Conservation (phyloP, 23 red algal species). For the Gracilaria gracilis region DNA sequence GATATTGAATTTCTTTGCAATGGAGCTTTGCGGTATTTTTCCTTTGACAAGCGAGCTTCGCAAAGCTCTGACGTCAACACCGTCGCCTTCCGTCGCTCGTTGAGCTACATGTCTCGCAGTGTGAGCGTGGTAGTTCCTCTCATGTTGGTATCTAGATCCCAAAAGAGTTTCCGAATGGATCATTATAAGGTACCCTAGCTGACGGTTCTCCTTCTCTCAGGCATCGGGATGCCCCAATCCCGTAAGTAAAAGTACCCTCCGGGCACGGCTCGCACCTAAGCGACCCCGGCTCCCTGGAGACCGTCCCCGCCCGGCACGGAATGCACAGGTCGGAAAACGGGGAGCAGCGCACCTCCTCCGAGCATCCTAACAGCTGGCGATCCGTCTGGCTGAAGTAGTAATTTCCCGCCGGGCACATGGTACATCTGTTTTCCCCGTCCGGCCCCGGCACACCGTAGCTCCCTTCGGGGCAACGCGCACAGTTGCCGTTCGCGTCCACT, state of each 20-base stretch:
- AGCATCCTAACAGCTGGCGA: not conserved
- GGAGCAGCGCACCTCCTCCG: not conserved
- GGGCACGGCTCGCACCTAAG: not conserved
- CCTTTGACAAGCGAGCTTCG: no score
- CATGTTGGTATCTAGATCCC: not conserved
- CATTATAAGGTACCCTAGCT: not conserved
- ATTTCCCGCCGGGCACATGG: not conserved
- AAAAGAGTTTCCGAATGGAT: slow-evolving; percentile 16
- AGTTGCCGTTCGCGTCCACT: slow-evolving; percentile 11
- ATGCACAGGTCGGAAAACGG: not conserved
- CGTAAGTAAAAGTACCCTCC: slow-evolving; percentile 4
- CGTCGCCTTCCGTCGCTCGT: no score
- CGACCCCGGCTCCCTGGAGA: not conserved
- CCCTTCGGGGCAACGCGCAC: not conserved
- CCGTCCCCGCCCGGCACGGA: not conserved
- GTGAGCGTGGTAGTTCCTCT: no score
- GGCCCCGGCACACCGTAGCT: not conserved
- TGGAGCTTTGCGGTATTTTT: no score
- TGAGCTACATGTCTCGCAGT: no score
- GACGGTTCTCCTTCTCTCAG: slow-evolving; percentile 15
- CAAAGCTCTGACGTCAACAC: no score
- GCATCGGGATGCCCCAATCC: not conserved
- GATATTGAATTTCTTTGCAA: no score
- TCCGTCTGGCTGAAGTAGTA: not conserved
- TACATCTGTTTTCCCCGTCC: slow-evolving; percentile 5